Percentiles rank a stretch among this genome's conserved stretches.
These are phyloP conservation scores for Jatropha curcas DNA, from an alignment of 345 rosid species.

Conservation along the genomic window DNA sequence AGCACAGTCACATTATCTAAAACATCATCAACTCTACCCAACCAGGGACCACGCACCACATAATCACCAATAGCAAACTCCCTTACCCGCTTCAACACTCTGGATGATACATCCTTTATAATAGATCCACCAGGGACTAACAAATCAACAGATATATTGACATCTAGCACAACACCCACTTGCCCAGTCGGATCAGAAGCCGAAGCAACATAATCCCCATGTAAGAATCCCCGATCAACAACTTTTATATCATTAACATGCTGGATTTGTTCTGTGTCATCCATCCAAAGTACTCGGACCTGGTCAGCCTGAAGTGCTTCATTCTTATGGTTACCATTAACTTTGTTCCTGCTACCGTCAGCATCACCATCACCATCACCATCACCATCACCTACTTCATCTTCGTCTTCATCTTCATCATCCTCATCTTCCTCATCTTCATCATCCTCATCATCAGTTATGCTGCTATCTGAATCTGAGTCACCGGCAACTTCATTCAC, in stretches of 20 bases:
- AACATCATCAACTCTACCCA: slow-evolving; percentile 92
- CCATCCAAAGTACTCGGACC: slow-evolving; percentile 90
- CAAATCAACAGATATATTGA: slow-evolving; percentile 68
- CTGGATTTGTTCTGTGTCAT: slow-evolving; percentile 70
- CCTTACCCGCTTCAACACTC: slow-evolving; percentile 78
- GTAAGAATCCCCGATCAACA: slow-evolving; percentile 87
- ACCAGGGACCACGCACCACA: slow-evolving; percentile 91
- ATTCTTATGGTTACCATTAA: slow-evolving; percentile 38
- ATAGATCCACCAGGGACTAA: slow-evolving; percentile 66
- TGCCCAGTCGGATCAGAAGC: slow-evolving; percentile 84
- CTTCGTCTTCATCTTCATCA: slow-evolving; percentile 32
- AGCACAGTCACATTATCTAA: slow-evolving; percentile 89
- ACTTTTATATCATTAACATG: slow-evolving; percentile 55
- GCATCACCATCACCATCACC: slow-evolving; percentile 29
- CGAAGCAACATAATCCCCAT: slow-evolving; percentile 88
- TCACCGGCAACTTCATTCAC: slow-evolving; percentile 92
- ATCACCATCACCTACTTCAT: slow-evolving; percentile 35
- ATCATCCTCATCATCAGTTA: slow-evolving; percentile 59
- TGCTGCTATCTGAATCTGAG: slow-evolving; percentile 79
- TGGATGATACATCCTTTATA: slow-evolving; percentile 61
- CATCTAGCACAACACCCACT: slow-evolving; percentile 86
- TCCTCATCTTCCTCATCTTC: slow-evolving; percentile 35
- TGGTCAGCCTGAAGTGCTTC: slow-evolving; percentile 69
- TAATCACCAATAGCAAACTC: slow-evolving; percentile 84
- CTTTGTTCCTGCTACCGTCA: slow-evolving; percentile 33